Conservation (phyloP, 2,329 filamentous ascomycete genomes). For the Fusarium buharicum region DNA sequence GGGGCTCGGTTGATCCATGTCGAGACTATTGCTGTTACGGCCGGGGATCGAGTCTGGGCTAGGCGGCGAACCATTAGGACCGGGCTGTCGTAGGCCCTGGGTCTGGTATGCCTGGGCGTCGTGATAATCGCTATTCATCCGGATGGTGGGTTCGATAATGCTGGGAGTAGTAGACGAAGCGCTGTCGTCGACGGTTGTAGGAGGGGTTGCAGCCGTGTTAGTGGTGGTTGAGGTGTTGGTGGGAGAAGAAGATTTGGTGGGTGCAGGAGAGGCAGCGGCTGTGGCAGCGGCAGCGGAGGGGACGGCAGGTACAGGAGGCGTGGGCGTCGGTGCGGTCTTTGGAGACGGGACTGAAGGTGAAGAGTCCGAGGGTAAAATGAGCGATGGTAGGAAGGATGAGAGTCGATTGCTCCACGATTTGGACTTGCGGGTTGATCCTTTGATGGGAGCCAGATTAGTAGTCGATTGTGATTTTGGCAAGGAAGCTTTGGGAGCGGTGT, state of each 20-base stretch:
- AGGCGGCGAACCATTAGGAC: conserved; percentile 27
- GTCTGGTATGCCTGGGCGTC: conserved; percentile 30
- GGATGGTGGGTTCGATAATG: conserved; percentile 38
- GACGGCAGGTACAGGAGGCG: conserved; percentile 24
- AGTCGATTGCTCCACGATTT: conserved; percentile 52
- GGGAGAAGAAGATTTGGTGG: conserved; percentile 43
- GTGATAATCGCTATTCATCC: conserved; percentile 35
- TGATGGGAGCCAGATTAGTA: conserved; percentile 28
- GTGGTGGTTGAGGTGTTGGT: conserved; percentile 40
- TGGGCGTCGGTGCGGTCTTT: conserved; percentile 36
- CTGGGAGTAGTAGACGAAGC: conserved; percentile 40
- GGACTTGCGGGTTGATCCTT: conserved; percentile 46
- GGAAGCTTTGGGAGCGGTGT: conserved; percentile 17
- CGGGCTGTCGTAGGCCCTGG: conserved; percentile 15
- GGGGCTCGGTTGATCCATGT: conserved; percentile 33
- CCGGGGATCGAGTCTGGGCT: conserved; percentile 24
- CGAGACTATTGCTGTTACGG: conserved; percentile 29
- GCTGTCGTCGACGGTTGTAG: conserved; percentile 41
- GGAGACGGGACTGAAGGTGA: conserved; percentile 31
- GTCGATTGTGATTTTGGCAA: conserved; percentile 36
- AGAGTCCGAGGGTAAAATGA: conserved; percentile 51
- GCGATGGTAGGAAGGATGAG: conserved; percentile 52
- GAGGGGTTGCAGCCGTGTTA: conserved; percentile 35
- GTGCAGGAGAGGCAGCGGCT: conserved; percentile 28
- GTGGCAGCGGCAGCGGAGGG: conserved; percentile 27